These are phyloP conservation scores for Acacia pycnantha DNA, from an alignment of 331 rosid genomes.

Conservation along the genomic window DNA sequence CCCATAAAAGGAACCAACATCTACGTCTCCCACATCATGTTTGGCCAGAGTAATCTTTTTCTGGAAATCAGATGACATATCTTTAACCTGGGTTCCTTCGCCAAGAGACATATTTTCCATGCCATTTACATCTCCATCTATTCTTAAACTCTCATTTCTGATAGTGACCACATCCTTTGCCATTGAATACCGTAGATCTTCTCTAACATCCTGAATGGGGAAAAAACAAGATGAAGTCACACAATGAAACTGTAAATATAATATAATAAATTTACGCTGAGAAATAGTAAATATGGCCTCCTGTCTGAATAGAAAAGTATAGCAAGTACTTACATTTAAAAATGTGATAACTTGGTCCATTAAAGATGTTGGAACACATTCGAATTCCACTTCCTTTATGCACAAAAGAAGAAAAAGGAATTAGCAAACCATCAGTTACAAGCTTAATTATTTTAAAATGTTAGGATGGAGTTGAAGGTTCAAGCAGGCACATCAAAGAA, in stretches of 20 bases:
- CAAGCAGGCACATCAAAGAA: constrained; percentile 5
- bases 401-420: constrained; percentile 20
- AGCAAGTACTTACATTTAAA: constrained; percentile 68
- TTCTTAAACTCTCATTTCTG: constrained; percentile 75
- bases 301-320: constrained; percentile 8
- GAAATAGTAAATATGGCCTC: constrained; percentile 11
- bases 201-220: constrained; percentile 66
- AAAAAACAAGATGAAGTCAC: constrained; percentile 9
- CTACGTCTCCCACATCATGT: constrained; percentile 53
- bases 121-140: constrained; percentile 39
- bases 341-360: constrained; percentile 82
- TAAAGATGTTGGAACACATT: constrained; percentile 86
- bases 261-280: constrained; percentile 18
- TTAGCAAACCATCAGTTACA: constrained; percentile 28
- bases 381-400: constrained; percentile 77
- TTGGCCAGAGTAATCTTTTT: constrained; percentile 77
- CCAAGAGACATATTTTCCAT: constrained; percentile 27
- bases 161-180: constrained; percentile 75
- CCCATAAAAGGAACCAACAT: constrained; percentile 41
- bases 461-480: constrained; percentile 13
- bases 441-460: not conserved
- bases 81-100: constrained; percentile 46
- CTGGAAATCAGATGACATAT: constrained; percentile 80
- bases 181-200: constrained; percentile 86
- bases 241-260: constrained; percentile 14